Evolutionary conservation across 1,284 basidiomycete species (phyloP).

Genomic region (Irpex sp.): DNA sequence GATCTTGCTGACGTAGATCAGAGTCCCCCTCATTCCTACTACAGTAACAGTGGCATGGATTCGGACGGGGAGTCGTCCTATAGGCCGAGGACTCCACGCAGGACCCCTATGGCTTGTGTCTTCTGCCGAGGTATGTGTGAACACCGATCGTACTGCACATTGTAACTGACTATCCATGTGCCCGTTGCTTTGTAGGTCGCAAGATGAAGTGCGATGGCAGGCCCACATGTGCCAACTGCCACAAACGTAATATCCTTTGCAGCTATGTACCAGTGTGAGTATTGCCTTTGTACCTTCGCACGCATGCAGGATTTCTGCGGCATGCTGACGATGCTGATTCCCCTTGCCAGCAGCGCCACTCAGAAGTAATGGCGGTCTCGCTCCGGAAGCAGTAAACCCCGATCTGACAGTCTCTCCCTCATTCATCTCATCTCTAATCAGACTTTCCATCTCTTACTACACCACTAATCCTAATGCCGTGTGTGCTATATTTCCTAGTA

Average conservation of each 20-base stretch:
- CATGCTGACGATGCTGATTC: neutral
- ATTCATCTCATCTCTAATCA: neutral
- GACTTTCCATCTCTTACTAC: neutral
- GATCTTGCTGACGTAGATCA: neutral
- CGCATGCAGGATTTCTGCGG: neutral
- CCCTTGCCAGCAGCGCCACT: slow-evolving; percentile 8
- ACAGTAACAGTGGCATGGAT: slow-evolving; percentile 16
- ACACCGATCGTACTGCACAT: neutral
- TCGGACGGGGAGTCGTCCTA: slow-evolving; percentile 26
- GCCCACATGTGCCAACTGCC: slow-evolving; percentile 29
- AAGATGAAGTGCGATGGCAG: slow-evolving; percentile 32
- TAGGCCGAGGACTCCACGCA: slow-evolving; percentile 26
- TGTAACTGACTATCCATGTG: neutral
- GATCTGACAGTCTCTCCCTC: neutral
- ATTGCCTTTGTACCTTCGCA: neutral
- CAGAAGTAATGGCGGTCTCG: slow-evolving; percentile 12
- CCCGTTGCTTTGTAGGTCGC: slow-evolving; percentile 19
- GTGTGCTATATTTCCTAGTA: neutral
- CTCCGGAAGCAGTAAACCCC: neutral
- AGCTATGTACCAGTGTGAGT: slow-evolving; percentile 28
- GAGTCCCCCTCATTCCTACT: slow-evolving; percentile 6
- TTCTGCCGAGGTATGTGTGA: slow-evolving; percentile 27
- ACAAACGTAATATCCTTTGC: slow-evolving; percentile 28
- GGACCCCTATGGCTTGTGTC: slow-evolving; percentile 31
- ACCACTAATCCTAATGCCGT: neutral